Base-by-base conservation (phyloP, 768 basidiomycete genomes). In the Lactarius pseudohatsudake region DNA sequence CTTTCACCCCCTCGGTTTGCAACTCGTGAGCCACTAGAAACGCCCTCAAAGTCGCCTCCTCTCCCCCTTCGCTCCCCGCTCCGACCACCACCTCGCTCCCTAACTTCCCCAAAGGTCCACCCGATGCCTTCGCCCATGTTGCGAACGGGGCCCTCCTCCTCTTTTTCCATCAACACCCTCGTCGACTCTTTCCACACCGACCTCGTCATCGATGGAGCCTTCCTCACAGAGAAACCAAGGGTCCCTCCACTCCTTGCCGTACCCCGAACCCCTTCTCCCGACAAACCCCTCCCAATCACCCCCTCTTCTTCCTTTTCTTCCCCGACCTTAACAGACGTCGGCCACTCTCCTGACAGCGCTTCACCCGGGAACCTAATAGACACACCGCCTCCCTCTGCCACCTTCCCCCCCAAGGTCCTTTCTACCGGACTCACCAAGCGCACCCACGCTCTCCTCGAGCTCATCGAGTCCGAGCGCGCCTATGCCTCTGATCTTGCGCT, bases 401-500 rank as follows among this genome's bases (percentile, higher is more conserved):
- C 60, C 30, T 43, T 63, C 11, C 64, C 68, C 32, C 65, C 68
- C 32, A 71, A 64, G n/a, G n/a, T 16, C 18, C 22, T 36, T 18
- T 16, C 61, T 20, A 60, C 58, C 72, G 67, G 75, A 86, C 72
- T 82, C 87, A 32, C 66, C 41, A 93, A 93, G 77, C 84, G 92
- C 43, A 82, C 85, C 28, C 89, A 94, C 74, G 91, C 91, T 10
- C 78, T 94, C 26, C 83, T 85, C 59, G 92, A 94, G 70, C 77
- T 94, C 32, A 81, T 94, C 55, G 85, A 88, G 13, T 90, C 90
- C 26, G 92, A 94, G 73, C 81, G 89, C 32, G 88, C 90, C 1
- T 93, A 93, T 75, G 88, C 92, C 15, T 86, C 86, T n/a, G 92
- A 94, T 79, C 80, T 94, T 32, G 88, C 87, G 18, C 79, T 93